phyloP scores from a whole-genome alignment of 441 rosid genomes.

The Melastoma candidum region DNA sequence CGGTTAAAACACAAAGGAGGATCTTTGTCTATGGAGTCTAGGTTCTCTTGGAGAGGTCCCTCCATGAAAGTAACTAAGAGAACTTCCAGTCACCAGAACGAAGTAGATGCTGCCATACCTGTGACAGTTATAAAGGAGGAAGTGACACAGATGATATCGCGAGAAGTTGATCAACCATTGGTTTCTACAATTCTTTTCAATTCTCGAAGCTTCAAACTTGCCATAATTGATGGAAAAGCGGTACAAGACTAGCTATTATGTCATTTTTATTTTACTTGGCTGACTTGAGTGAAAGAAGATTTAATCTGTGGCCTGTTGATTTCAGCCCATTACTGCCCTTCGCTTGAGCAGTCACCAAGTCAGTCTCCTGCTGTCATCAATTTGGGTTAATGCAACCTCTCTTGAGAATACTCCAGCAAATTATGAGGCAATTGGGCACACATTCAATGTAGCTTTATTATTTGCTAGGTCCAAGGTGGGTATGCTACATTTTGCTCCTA shows the following conservation, averaged over 20 bases:
- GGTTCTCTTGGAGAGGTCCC: slow-evolving; percentile 1
- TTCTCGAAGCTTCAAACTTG: slow-evolving; percentile 48
- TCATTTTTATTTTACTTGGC: neutral
- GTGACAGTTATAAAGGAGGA: slow-evolving; percentile 32
- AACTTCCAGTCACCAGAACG: slow-evolving; percentile 34
- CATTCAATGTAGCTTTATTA: slow-evolving; percentile 56
- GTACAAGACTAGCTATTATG: slow-evolving; percentile 25
- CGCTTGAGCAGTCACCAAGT: slow-evolving; percentile 91
- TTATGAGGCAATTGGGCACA: slow-evolving; percentile 82
- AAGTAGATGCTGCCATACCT: slow-evolving; percentile 26
- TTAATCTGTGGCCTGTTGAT: neutral
- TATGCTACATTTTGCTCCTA: slow-evolving; percentile 3
- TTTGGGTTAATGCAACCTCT: slow-evolving; percentile 84
- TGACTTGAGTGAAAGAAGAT: neutral
- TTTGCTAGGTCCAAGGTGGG: slow-evolving; percentile 70
- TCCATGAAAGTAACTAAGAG: slow-evolving; percentile 23
- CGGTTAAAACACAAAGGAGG: slow-evolving; percentile 45
- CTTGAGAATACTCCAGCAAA: slow-evolving; percentile 73
- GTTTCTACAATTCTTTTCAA: slow-evolving; percentile 23
- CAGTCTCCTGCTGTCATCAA: slow-evolving; percentile 82
- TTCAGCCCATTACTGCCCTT: slow-evolving; percentile 47
- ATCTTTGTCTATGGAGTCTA: slow-evolving; percentile 21
- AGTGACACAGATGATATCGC: slow-evolving; percentile 15
- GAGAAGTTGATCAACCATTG: slow-evolving; percentile 23
- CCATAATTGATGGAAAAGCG: slow-evolving; percentile 38